A percentile compares a stretch with the other conserved stretches of the same genome.
Conservation (phyloP, 2,329 filamentous ascomycete species). For the Calonectria pauciramosa region DNA sequence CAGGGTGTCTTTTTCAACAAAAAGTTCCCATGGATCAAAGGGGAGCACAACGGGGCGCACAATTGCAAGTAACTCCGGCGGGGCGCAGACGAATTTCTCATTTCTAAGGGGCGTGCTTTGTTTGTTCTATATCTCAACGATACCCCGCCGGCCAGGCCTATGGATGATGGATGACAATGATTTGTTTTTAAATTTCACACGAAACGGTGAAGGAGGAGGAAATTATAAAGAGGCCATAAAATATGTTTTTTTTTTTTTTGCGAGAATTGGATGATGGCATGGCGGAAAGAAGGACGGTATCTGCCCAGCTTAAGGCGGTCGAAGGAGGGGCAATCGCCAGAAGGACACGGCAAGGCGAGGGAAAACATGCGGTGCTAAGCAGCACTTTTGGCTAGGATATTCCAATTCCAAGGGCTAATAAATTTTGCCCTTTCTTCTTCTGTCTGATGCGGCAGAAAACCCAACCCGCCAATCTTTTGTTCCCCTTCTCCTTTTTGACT, state of each 20-base stretch:
- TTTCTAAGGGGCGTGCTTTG: constrained; percentile 50
- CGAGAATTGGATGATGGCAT: neutral
- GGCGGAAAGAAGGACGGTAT: neutral
- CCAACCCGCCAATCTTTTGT: constrained; percentile 13
- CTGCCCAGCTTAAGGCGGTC: neutral
- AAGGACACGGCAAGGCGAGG: neutral
- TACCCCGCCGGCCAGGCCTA: constrained; percentile 53
- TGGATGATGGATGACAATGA: constrained; percentile 45
- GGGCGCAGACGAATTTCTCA: constrained; percentile 48
- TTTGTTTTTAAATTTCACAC: constrained; percentile 26
- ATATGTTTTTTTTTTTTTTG: neutral
- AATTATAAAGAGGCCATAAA: constrained; percentile 4
- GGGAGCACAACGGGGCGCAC: constrained; percentile 43
- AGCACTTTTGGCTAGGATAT: constrained; percentile 17
- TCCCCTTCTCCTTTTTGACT: neutral
- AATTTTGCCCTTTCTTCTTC: constrained; percentile 19
- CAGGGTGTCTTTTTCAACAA: constrained; percentile 58
- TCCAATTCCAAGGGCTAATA: constrained; percentile 14
- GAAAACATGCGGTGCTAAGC: neutral
- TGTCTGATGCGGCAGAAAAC: constrained; percentile 24
- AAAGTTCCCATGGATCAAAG: constrained; percentile 53
- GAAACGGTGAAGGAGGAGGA: neutral
- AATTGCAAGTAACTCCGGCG: constrained; percentile 40
- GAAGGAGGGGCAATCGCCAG: neutral
- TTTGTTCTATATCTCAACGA: constrained; percentile 57